Percentiles rank a stretch among this genome's conserved stretches.
These are phyloP conservation scores for Aspergillus sergii DNA, from an alignment of 2,329 filamentous ascomycete species.

Conservation along the genomic window DNA sequence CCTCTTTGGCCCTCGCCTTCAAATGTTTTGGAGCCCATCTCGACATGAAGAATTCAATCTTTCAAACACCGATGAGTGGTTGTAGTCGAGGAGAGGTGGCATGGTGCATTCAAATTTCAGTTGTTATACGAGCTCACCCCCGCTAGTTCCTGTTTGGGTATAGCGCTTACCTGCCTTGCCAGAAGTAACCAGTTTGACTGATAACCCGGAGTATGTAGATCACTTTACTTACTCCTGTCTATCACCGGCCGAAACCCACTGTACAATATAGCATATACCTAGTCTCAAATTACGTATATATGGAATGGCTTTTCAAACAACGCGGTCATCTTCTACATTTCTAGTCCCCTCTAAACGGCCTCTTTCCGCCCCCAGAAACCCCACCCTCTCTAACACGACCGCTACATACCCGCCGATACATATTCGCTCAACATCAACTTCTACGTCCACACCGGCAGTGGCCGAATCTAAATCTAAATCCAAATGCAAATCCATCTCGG, in stretches of 20 bases:
- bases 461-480: neutral
- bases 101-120: no score
- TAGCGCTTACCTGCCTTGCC: no score
- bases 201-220: no score
- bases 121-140: no score
- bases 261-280: neutral
- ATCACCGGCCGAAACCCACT: neutral
- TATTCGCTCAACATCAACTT: constrained; percentile 1
- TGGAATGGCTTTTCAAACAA: constrained; percentile 13
- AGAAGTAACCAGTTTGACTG: no score
- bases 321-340: constrained; percentile 12
- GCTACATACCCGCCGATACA: constrained; percentile 20
- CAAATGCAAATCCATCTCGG: neutral
- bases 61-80: no score
- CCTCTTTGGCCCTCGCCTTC: constrained; percentile 38
- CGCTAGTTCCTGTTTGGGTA: no score
- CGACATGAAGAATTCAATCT: constrained; percentile 22
- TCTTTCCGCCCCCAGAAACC: constrained; percentile 17
- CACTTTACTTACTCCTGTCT: neutral
- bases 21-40: constrained; percentile 47
- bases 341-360: constrained; percentile 33
- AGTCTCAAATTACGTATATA: neutral
- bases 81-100: no score
- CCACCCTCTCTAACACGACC: constrained; percentile 19
- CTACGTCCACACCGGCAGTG: neutral